phyloP scores from a whole-genome alignment of 139 green algal species.

The Chlamydomonas asymmetrica region DNA sequence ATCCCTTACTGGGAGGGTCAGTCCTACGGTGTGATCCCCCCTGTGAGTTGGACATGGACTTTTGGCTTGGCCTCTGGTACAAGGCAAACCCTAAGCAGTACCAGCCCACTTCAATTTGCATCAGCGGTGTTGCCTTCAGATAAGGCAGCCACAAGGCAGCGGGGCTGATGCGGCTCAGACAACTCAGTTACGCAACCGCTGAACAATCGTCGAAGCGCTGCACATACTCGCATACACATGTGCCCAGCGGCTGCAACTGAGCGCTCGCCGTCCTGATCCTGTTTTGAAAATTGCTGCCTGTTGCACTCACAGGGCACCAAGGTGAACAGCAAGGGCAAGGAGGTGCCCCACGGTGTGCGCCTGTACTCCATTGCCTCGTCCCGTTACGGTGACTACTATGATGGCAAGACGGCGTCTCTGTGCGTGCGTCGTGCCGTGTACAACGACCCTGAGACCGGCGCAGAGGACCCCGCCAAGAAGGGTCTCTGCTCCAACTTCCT shows the following conservation, averaged over 20 bases:
- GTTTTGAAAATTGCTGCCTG: too few species aligned
- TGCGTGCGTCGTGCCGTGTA: constrained; percentile 94
- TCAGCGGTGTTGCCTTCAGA: too few species aligned
- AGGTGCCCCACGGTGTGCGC: constrained; percentile 91
- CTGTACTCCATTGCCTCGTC: constrained; percentile 98
- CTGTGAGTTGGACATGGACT: constrained; percentile 62
- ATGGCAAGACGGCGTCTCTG: constrained; percentile 94
- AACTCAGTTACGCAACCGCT: too few species aligned
- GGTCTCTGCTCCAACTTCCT: constrained; percentile 99
- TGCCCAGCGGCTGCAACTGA: too few species aligned
- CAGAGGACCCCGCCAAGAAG: constrained; percentile 96
- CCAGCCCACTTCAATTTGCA: too few species aligned
- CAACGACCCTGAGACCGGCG: constrained; percentile 81
- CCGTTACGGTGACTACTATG: constrained; percentile 95
- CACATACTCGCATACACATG: too few species aligned
- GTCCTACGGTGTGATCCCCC: constrained; percentile 97
- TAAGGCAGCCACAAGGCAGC: too few species aligned
- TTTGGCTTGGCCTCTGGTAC: too few species aligned
- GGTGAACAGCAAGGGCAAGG: constrained; percentile 94
- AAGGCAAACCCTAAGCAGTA: too few species aligned
- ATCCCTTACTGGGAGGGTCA: constrained; percentile 99
- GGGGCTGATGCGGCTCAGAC: too few species aligned
- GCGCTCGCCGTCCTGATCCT: too few species aligned
- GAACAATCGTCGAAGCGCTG: too few species aligned
- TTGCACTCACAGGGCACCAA: constrained; percentile 88